Base-by-base conservation (phyloP, 2,329 filamentous ascomycete genomes). In the Alternaria incomplexa region DNA sequence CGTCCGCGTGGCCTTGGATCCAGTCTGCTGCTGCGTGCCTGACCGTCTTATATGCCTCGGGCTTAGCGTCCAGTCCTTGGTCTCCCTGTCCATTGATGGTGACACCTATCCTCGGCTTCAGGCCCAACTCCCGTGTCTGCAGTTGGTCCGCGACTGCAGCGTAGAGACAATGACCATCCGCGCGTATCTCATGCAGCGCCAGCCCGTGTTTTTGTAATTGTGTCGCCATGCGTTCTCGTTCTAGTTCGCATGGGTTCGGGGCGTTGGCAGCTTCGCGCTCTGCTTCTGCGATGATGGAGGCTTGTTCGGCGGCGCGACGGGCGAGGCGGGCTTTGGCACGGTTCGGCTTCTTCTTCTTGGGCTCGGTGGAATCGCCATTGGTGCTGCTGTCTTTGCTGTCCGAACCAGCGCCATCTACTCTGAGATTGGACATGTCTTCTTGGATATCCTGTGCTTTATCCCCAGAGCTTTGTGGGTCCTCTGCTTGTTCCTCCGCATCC, bases 121-220 rank as follows among this genome's bases (percentile, higher is more conserved):
- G 54, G 0, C 68, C 72, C 26, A 81, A 45, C 1, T 68, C 73
- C n/a, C 66, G 65, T 57, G 86, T 83, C 57, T 81, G 82, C 56
- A 97, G 85, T 80, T 97, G 93, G 78, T 96, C 93, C 25, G 95
- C 94, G 54, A 98, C 87, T 0, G 96, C 93, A 15, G 93, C 91
- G 81, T 98, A 99, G 15, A 99, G 83, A 77, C 96, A 99, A 81
- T 99, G 96, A 0, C 96, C 96, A 80, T 99, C 95, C 0, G 96
- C 93, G 43, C 87, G 87, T 61, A 99, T 93, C 62, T 93, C 89
- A 71, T 91, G 87, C 82, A 97, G 92, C 20, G 83, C 83, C 15
- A 98, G 85, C 0, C 84, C 85, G 61, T 90, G 82, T 47, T 85
- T 82, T 57, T 84, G 81, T 77, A 97, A 91, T 44, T 88, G 87